Base-by-base conservation (phyloP, 306 rosid genomes). In the Inga oerstediana region DNA sequence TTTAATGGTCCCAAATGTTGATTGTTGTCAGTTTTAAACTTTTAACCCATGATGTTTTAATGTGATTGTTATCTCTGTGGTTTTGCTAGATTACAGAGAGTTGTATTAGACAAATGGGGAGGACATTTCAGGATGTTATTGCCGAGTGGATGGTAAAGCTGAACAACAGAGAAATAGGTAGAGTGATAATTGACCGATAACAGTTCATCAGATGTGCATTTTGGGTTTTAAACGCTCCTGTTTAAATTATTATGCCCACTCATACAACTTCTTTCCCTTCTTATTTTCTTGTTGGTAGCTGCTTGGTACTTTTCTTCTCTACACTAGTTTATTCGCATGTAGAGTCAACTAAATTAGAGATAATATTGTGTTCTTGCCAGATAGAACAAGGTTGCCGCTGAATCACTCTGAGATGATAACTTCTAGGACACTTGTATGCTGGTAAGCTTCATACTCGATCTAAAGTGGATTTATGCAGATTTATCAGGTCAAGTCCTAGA, bases 51-150 rank as follows among this genome's bases (percentile, higher is more conserved):
- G 35, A 20, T n/a, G 70, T 49, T 48, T 80, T 72, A 72, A 76
- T 39, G 10, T 75, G 54, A 69, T 59, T 72, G 43, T 45, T 51
- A 41, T 46, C 76, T 76, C 59, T 66, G 10, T 74, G 81, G 41
- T 71, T 83, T 72, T 72, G 69, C 67, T 87, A 94, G 98, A 89
- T 96, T 84, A 96, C 98, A 13, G 91, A 82, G 76, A 88, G 86
- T 88, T 92, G 97, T 77, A 90, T 96, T 80, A 76, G 86, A 85
- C 92, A 86, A 80, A 87, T 93, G 98, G 98, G 98, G 68, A 88
- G 89, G 91, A 91, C 96, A 77, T 86, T 96, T 91, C 92, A 85
- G 87, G 96, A 90, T 84, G 88, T 95, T 83, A 76, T 92, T 77
- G 83, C 96, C 11, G 99, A 93, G 75, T 90, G 90, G 96, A 74